These are phyloP conservation scores for Metschnikowia aberdeeniae DNA, from an alignment of 805 yeast species.

Conservation along the genomic window DNA sequence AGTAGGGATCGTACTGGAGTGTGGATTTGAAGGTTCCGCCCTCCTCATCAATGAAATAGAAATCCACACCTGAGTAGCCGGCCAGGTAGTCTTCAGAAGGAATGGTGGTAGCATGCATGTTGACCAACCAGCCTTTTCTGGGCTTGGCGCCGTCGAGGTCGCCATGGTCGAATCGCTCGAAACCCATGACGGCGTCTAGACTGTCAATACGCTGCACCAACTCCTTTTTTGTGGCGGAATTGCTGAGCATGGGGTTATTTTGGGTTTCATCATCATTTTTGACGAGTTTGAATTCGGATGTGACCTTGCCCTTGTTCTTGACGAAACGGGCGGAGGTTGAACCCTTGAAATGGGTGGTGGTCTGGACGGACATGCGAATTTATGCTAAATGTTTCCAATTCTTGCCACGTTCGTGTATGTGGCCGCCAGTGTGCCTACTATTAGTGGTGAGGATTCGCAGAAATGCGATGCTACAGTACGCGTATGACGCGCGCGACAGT, in stretches of 20 bases:
- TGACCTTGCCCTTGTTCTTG: slow-evolving; percentile 30
- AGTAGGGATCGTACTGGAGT: slow-evolving; percentile 80
- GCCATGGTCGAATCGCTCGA: slow-evolving; percentile 71
- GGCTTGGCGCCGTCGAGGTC: slow-evolving; percentile 46
- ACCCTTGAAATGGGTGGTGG: slow-evolving; percentile 29
- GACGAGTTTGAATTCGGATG: slow-evolving; percentile 13
- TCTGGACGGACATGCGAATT: slow-evolving; percentile 4
- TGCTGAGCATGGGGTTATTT: slow-evolving; percentile 35
- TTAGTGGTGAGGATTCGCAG: slow-evolving; percentile 1
- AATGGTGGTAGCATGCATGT: slow-evolving; percentile 85
- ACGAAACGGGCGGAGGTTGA: slow-evolving; percentile 52
- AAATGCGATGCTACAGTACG: slow-evolving; percentile 4
- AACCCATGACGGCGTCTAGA: slow-evolving; percentile 83
- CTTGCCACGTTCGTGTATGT: too few species aligned
- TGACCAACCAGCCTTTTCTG: slow-evolving; percentile 84
- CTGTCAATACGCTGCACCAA: slow-evolving; percentile 58
- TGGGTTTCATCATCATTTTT: slow-evolving; percentile 19
- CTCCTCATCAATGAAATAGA: slow-evolving; percentile 90
- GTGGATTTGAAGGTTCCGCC: slow-evolving; percentile 95
- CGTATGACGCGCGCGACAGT: slow-evolving; percentile 2
- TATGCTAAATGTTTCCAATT: too few species aligned
- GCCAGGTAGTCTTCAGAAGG: slow-evolving; percentile 52
- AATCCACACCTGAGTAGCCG: slow-evolving; percentile 90
- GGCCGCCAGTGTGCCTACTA: not conserved
- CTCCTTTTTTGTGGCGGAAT: slow-evolving; percentile 44